Conservation (phyloP, 345 rosid species). For the Murraya koenigii region DNA sequence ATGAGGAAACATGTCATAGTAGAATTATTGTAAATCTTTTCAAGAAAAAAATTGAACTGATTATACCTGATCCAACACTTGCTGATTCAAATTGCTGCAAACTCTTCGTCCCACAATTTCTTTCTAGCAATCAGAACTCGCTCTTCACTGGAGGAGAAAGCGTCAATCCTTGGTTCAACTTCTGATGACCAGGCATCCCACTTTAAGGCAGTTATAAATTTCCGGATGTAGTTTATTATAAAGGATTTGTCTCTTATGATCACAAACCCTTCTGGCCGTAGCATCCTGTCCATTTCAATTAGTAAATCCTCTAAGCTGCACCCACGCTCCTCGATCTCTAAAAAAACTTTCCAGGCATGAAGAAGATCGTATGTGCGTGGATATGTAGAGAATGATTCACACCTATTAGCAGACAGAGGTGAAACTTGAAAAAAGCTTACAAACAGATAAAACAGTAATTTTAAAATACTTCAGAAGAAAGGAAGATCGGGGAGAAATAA, state of each 20-base stretch:
- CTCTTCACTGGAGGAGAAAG: slow-evolving; percentile 61
- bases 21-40: background rate
- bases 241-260: slow-evolving; percentile 79
- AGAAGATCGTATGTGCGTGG: slow-evolving; percentile 94
- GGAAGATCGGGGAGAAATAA: background rate
- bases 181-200: slow-evolving; percentile 91
- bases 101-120: slow-evolving; percentile 50
- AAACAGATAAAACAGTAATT: background rate
- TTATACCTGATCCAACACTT: slow-evolving; percentile 4
- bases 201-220: slow-evolving; percentile 53
- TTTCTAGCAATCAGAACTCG: slow-evolving; percentile 77
- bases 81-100: slow-evolving; percentile 16
- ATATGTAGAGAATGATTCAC: slow-evolving; percentile 91
- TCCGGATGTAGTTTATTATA: slow-evolving; percentile 49
- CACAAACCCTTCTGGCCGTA: slow-evolving; percentile 81
- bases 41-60: background rate
- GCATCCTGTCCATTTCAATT: slow-evolving; percentile 87
- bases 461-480: background rate
- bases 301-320: slow-evolving; percentile 78
- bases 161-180: slow-evolving; percentile 67
- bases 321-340: slow-evolving; percentile 56
- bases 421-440: background rate
- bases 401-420: slow-evolving; percentile 45
- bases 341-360: slow-evolving; percentile 78
- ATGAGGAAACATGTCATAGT: background rate